Evolutionary conservation across 148 eudicot genomes (phyloP), one percentile per base, ranked within the genome.

Genomic region (Polygonum maritimum): DNA sequence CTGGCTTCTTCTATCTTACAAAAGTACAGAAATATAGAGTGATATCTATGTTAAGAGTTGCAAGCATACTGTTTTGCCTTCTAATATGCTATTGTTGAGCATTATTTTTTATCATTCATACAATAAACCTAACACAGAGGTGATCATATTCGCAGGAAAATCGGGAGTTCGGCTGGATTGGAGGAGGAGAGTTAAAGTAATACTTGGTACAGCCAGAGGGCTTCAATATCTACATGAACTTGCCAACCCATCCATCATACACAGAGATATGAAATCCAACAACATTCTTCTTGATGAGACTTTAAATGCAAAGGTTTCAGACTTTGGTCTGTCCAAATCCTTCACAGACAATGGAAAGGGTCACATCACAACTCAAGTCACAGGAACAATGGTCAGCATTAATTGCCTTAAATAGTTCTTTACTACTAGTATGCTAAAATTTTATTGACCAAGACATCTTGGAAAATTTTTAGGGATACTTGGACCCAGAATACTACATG

Each of bases 401-500:
- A 44, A 7, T 21, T 19, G 4, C 26, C 33, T 19, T 55, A 26
- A 0, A 26, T 6, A 16, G 26, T 7, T 55, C 5, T 10, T 21
- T n/a, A n/a, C 26, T 57, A 26, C 26, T 57, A 57, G 8, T 22
- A 7, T 57, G 31, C 33, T 7, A 57, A 2, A 57, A 19, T 55
- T 0, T 57, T 57, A 9, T 6, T 21, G 9, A 57, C 10, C 33
- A 57, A 57, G 63, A 8, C 2, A 57, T 19, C 12, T 51, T 51
- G 57, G 4, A 15, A n/a, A 19, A 67, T 72, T 16, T 72, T 9
- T 72, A 72, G 98, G 98, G 98, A 47, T 95, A 95, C 74, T 86
- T 95, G 11, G 98, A 95, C 82, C 98, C 98, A 1, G 98, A 95
- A 78, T 95, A 95, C 80, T 95, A 95, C 91, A 84, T 92, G 94